Conservation (phyloP, 768 basidiomycete species). For the Boletus coccyginus region DNA sequence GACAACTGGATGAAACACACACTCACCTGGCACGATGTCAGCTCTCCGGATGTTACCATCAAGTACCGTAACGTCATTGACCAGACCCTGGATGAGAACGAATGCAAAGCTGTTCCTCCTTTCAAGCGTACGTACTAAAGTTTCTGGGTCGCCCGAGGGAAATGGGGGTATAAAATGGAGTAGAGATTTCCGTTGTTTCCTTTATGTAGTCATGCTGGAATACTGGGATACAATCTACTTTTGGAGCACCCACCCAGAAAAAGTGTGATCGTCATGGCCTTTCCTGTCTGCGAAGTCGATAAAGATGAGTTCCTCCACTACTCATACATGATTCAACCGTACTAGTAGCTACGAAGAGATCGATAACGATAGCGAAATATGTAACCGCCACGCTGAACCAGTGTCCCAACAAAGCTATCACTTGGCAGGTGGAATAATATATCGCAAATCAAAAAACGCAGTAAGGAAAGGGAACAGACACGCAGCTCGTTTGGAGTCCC, state of each 20-base stretch:
- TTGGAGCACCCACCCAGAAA: neutral
- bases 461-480: neutral
- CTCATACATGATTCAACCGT: neutral
- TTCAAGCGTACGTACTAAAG: slow-evolving; percentile 92
- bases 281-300: neutral
- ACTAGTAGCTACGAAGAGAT: neutral
- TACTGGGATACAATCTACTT: slow-evolving; percentile 12
- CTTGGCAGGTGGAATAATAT: neutral
- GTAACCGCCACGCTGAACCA: neutral
- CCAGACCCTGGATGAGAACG: slow-evolving; percentile 88
- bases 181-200: slow-evolving; percentile 1
- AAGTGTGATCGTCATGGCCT: too few relatives aligned
- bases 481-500: neutral
- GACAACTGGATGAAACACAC: slow-evolving; percentile 94
- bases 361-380: neutral
- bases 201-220: slow-evolving; percentile 5
- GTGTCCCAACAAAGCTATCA: neutral
- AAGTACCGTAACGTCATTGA: slow-evolving; percentile 85
- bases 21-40: slow-evolving; percentile 81
- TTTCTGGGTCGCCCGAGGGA: neutral
- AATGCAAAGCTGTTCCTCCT: slow-evolving; percentile 96
- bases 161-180: slow-evolving; percentile 3
- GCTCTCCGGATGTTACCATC: slow-evolving; percentile 81
- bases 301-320: neutral
- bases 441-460: neutral